phyloP scores from a whole-genome alignment of 495 filamentous ascomycete genomes.

The Lindgomyces ingoldianus region DNA sequence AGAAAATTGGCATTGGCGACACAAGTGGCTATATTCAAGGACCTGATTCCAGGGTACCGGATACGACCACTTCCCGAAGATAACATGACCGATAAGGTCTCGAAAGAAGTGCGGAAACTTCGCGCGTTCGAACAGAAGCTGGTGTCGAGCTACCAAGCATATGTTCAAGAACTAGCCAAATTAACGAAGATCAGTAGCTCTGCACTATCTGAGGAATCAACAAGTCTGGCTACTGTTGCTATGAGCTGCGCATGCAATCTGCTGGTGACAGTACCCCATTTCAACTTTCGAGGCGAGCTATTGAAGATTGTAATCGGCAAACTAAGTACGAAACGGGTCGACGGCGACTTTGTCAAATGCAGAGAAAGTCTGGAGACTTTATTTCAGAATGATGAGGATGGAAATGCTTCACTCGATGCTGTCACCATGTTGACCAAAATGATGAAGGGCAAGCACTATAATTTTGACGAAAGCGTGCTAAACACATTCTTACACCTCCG shows the following conservation, averaged over 20 bases:
- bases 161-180: slow-evolving; percentile 69
- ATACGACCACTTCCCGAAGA: slow-evolving; percentile 80
- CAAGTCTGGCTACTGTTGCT: slow-evolving; percentile 64
- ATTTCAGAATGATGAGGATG: slow-evolving; percentile 86
- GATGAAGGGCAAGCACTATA: slow-evolving; percentile 84
- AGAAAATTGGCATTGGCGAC: slow-evolving; percentile 81
- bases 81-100: slow-evolving; percentile 72
- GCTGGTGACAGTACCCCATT: slow-evolving; percentile 80
- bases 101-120: slow-evolving; percentile 84
- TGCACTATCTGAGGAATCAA: slow-evolving; percentile 37
- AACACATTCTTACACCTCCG: slow-evolving; percentile 91
- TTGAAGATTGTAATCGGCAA: slow-evolving; percentile 84
- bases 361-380: slow-evolving; percentile 75
- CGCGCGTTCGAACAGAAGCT: slow-evolving; percentile 82
- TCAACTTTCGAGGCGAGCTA: slow-evolving; percentile 89
- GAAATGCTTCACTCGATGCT: slow-evolving; percentile 80
- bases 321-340: slow-evolving; percentile 65
- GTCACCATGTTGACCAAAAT: slow-evolving; percentile 85
- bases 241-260: slow-evolving; percentile 82
- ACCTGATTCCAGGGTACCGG: slow-evolving; percentile 92
- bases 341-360: slow-evolving; percentile 76
- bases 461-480: slow-evolving; percentile 77
- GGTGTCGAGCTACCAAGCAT: slow-evolving; percentile 75
- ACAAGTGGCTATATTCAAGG: slow-evolving; percentile 89
- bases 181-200: slow-evolving; percentile 57